A percentile compares a stretch with the other conserved stretches of the same genome.
Conservation (phyloP, 495 filamentous ascomycete species). For the Xylaria grammica region DNA sequence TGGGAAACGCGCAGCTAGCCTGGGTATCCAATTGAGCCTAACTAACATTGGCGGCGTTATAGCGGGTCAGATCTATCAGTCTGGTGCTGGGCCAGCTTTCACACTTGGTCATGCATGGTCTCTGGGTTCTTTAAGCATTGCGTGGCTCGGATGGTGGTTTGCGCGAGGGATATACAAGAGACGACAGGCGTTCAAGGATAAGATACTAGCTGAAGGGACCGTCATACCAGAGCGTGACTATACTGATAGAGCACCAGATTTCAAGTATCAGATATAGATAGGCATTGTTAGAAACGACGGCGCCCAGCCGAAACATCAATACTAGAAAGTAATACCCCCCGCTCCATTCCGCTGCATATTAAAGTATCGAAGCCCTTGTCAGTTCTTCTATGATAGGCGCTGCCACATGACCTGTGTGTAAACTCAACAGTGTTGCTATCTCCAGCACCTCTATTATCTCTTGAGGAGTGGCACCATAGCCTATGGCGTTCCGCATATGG, state of each 20-base stretch:
- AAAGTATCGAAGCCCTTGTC: neutral
- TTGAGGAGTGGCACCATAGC: constrained; percentile 48
- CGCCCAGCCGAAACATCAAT: neutral
- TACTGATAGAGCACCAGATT: constrained; percentile 32
- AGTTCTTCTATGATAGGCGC: constrained; percentile 37
- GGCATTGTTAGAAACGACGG: neutral
- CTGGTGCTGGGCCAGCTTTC: constrained; percentile 33
- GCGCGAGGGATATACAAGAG: constrained; percentile 30
- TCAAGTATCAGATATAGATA: constrained; percentile 37
- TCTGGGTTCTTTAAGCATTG: constrained; percentile 32
- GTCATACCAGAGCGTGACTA: constrained; percentile 13
- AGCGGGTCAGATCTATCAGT: constrained; percentile 41
- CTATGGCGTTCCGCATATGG: constrained; percentile 52
- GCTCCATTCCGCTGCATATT: too few relatives aligned
- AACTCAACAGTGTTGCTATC: constrained; percentile 46
- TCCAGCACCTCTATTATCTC: constrained; percentile 54
- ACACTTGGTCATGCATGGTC: constrained; percentile 41
- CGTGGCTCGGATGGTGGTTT: constrained; percentile 36
- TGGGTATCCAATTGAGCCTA: constrained; percentile 45
- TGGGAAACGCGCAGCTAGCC: constrained; percentile 48
- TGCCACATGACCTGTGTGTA: constrained; percentile 43
- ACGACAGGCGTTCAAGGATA: constrained; percentile 30
- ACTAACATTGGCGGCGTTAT: constrained; percentile 50
- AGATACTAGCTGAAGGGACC: constrained; percentile 15
- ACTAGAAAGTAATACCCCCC: neutral